Base-by-base conservation (phyloP, 148 eudicot species). In the Persicaria tinctoria region DNA sequence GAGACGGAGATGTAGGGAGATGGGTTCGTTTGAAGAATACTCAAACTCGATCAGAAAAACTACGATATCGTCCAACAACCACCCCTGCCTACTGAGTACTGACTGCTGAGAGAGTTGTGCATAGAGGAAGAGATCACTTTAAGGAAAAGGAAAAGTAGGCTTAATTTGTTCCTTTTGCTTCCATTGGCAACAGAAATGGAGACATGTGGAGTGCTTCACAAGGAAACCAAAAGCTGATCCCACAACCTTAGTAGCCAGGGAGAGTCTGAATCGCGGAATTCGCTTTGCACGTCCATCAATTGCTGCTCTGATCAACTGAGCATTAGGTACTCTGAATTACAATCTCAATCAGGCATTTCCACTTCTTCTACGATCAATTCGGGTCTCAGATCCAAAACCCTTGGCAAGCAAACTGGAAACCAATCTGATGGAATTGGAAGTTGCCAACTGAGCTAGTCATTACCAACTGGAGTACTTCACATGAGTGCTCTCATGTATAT, bases 401-500 rank as follows among this genome's bases (percentile, higher is more conserved):
- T 6, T 9, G 49, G 46, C 12, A 12, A 46, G 51, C 75, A 9
- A 86, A 73, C 48, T 87, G 84, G 85, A 80, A 83, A 51, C 91
- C 91, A 4, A 77, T 85, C 45, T 73, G 88, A 18, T 87, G 92
- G 90, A 60, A 82, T 73, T 75, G 80, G 79, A 12, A 78, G 87
- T 68, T 83, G 77, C 7, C 79, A 82, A 3, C 12, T 79, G 75
- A 84, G 44, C 20, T 16, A 79, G 0, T 76, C 85, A 1, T 90
- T 92, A 0, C 92, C 92, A 6, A 87, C 86, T 0, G 89, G 89
- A 0, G 91, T 87, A 46, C 69, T 89, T 11, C 96, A 91, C 70
- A 87, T 77, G 88, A 76, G 81, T 11, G 64, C 84, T 12, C 79
- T 84, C 5, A 80, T 78, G 14, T 91, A 91, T 3, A 71, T 87